A percentile compares a stretch with the other conserved stretches of the same genome.
Conservation (phyloP, 1,139 yeast species). For the Saccharomycopsis crataegensis region DNA sequence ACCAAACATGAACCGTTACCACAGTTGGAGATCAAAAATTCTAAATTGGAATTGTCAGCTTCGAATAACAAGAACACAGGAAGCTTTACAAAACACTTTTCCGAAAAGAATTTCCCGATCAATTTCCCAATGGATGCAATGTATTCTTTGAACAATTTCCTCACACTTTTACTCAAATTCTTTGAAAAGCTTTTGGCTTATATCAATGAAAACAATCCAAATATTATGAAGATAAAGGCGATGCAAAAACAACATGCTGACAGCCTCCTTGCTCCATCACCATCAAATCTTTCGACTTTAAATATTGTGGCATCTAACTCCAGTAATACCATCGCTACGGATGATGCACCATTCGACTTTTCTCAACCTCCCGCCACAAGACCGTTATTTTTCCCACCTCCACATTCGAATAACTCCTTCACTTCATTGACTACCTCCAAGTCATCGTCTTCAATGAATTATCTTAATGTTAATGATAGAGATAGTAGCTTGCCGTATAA, state of each 20-base stretch:
- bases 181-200: conserved; percentile 4
- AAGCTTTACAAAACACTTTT: conserved; percentile 2
- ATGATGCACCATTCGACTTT: not conserved
- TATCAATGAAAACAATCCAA: not conserved
- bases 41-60: no score
- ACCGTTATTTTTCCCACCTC: not conserved
- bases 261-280: no score
- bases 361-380: not conserved
- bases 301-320: not conserved
- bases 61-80: not conserved
- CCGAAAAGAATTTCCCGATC: conserved; percentile 9
- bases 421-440: not conserved
- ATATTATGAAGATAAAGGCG: not conserved
- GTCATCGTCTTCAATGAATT: not conserved
- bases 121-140: conserved; percentile 8
- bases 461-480: not conserved
- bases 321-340: not conserved
- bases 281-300: not conserved
- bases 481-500: not conserved
- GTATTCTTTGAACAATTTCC: conserved; percentile 5
- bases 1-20: no score
- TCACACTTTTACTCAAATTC: conserved; percentile 2
- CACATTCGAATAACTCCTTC: not conserved
- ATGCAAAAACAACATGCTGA: not conserved
- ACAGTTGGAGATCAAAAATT: no score